Base-by-base conservation (phyloP, 2,329 filamentous ascomycete species). In the Diplodia intermedia region DNA sequence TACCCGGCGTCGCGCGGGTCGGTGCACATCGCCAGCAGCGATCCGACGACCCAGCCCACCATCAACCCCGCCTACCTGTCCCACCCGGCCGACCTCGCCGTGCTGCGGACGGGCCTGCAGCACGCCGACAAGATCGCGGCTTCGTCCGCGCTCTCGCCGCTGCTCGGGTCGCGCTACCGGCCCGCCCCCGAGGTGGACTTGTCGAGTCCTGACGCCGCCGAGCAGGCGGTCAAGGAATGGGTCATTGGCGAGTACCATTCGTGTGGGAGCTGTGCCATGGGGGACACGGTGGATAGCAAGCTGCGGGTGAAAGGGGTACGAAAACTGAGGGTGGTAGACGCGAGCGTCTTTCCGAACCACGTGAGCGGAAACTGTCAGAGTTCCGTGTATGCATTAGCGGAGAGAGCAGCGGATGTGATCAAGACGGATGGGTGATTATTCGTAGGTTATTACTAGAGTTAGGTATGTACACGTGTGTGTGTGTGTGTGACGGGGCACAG, bases 61-160 rank as follows among this genome's bases (percentile, higher is more conserved):
- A 80, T 84, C 70, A 73, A 83, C 66, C 80, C 81, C 1, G 73
- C 74, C 14, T 82, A 81, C 36, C 72, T 83, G 20, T 75, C 76
- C 8, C 78, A 84, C 65, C 79, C 81, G 0, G 69, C 80, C 11
- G 82, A 84, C 69, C 68, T 81, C 9, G 77, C 82, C 43, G 65
- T 83, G 12, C 74, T 79, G 0, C 76, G 77, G 1, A 73, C 77
- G 7, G 75, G 78, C 47, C 69, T 75, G 5, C 73, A 74, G 12
- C 78, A 75, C 66, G 70, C 79, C 9, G 76, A 81, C 3, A 76
- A 69, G 2, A 72, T 82, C 36, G 73, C 75, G 18, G 3, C 1
- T 5, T 20, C 57, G 3, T 12, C 15, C 9, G 6, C 26, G 14
- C 26, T 50, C 1, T 20, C 43, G 1, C 18, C 26, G 4, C 4